Evolutionary conservation across 768 basidiomycete species (phyloP).

Genomic region (Calocera viscosa): DNA sequence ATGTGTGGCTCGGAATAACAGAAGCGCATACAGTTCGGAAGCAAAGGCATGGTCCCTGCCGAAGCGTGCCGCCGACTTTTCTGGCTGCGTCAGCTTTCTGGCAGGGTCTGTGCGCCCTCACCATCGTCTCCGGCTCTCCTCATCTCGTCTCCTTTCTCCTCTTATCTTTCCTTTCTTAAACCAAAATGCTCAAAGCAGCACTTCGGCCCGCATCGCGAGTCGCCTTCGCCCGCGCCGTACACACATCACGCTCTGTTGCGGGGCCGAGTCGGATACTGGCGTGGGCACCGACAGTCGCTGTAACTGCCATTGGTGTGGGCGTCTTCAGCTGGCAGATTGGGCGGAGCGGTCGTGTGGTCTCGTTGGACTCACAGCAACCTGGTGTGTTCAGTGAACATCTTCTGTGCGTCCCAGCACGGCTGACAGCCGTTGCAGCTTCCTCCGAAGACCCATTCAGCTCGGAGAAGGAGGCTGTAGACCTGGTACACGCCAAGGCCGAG

Average conservation of each 20-base stretch:
- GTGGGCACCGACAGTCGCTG: not conserved
- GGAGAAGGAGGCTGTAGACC: not conserved
- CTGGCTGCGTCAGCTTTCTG: not conserved
- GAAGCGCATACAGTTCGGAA: not conserved
- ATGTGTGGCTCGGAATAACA: not conserved
- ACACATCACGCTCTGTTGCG: not conserved
- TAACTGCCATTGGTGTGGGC: not conserved
- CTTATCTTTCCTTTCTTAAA: not conserved
- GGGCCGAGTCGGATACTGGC: not conserved
- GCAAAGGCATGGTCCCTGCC: not conserved
- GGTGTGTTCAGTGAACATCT: not conserved
- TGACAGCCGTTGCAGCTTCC: not conserved
- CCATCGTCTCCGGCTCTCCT: not conserved
- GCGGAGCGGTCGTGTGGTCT: not conserved
- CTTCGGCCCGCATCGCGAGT: not conserved
- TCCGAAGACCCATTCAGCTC: not conserved
- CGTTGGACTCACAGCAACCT: not conserved
- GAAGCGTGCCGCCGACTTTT: slow-evolving; percentile 6
- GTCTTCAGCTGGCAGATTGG: not conserved
- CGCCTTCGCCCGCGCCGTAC: not conserved
- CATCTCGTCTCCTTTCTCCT: not conserved
- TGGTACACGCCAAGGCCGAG: not conserved
- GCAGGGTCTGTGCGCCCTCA: not conserved
- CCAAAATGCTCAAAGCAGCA: slow-evolving; percentile 7
- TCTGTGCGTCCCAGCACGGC: not conserved